Percentiles rank a stretch among this genome's conserved stretches.
These are phyloP conservation scores for Seiridium unicorne DNA, from an alignment of 2,329 filamentous ascomycete species.

Conservation along the genomic window DNA sequence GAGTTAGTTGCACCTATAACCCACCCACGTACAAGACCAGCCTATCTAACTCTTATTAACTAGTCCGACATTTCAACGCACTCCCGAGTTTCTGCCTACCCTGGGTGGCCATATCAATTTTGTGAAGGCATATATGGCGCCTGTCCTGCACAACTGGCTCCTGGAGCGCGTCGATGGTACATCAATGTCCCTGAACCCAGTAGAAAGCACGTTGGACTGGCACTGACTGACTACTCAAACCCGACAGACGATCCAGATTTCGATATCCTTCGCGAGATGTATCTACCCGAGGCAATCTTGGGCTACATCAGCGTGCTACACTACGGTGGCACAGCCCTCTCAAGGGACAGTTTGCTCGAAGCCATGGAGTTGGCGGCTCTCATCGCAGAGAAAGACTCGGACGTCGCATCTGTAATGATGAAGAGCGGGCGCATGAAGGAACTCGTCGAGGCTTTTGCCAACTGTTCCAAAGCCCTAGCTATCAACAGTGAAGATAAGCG, in stretches of 20 bases:
- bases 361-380: conserved; percentile 82
- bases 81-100: conserved; percentile 49
- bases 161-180: conserved; percentile 53
- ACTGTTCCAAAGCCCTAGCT: conserved; percentile 70
- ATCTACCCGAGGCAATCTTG: conserved; percentile 82
- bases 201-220: too few species aligned
- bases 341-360: conserved; percentile 74
- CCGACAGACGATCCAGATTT: conserved; percentile 59
- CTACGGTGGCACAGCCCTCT: conserved; percentile 71
- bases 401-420: conserved; percentile 64
- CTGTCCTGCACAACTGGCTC: conserved; percentile 66
- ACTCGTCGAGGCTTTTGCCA: conserved; percentile 73
- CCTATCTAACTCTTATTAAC: neutral
- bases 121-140: conserved; percentile 55
- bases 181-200: conserved; percentile 15
- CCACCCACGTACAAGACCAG: neutral
- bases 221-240: conserved; percentile 9
- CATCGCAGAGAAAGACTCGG: conserved; percentile 69
- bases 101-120: conserved; percentile 54
- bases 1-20: conserved; percentile 41
- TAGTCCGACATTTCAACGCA: conserved; percentile 29
- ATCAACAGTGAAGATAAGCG: conserved; percentile 56
- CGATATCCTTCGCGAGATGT: conserved; percentile 66
- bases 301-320: conserved; percentile 81
- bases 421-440: conserved; percentile 69